phyloP scores from a whole-genome alignment of 805 yeast genomes.

The Kluyveromyces wickerhamii region DNA sequence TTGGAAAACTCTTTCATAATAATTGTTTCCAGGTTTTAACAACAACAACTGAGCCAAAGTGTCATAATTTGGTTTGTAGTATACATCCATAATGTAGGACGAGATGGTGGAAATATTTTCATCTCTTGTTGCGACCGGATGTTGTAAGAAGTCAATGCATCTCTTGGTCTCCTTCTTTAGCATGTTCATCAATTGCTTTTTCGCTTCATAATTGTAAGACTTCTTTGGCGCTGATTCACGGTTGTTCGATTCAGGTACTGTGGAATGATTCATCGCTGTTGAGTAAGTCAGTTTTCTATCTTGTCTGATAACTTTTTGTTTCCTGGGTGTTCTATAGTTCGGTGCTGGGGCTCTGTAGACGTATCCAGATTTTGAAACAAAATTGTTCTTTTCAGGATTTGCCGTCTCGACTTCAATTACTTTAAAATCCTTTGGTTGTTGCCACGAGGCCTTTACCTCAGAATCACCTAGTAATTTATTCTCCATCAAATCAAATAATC shows the following conservation, averaged over 20 bases:
- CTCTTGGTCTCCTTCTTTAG: slow-evolving; percentile 26
- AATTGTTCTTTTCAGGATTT: background rate
- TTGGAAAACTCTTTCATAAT: slow-evolving; percentile 19
- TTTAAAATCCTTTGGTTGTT: slow-evolving; percentile 2
- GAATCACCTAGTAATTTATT: slow-evolving; percentile 25
- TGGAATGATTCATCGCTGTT: background rate
- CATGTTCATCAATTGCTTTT: slow-evolving; percentile 12
- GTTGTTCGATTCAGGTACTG: background rate
- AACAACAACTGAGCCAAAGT: slow-evolving; percentile 18
- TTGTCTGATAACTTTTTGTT: background rate
- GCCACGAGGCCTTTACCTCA: slow-evolving; percentile 20
- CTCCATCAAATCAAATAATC: slow-evolving; percentile 17
- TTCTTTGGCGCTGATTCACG: background rate
- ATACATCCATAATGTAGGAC: slow-evolving; percentile 31
- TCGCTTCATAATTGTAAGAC: slow-evolving; percentile 4
- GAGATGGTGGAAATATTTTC: slow-evolving; percentile 27
- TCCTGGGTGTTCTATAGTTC: slow-evolving; percentile 3
- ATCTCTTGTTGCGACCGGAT: slow-evolving; percentile 29
- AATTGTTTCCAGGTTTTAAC: slow-evolving; percentile 14
- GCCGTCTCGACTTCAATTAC: background rate
- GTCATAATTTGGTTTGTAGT: slow-evolving; percentile 28
- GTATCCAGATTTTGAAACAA: background rate
- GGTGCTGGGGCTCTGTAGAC: slow-evolving; percentile 5
- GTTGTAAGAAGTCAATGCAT: slow-evolving; percentile 28
- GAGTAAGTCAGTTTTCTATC: background rate